Conservation (phyloP, 2,329 filamentous ascomycete species). For the Leptographium lundbergii region DNA sequence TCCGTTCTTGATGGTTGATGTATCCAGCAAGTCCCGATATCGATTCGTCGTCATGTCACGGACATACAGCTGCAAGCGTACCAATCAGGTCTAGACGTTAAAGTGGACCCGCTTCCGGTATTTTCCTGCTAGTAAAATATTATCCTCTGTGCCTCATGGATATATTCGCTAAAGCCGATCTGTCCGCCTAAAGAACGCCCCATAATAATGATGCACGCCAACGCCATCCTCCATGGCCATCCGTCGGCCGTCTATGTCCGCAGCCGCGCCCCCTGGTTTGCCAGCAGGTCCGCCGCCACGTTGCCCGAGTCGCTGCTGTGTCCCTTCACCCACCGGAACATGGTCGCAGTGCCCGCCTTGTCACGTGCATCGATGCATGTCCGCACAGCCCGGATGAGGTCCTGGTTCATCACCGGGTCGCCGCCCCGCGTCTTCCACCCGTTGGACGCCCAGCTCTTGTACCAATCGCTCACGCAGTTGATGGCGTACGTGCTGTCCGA, state of each 20-base stretch:
- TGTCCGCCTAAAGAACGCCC: no score
- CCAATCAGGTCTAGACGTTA: no score
- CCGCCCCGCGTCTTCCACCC: constrained; percentile 63
- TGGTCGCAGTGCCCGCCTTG: constrained; percentile 44
- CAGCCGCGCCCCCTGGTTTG: constrained; percentile 47
- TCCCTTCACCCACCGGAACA: constrained; percentile 84
- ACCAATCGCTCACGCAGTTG: constrained; percentile 81
- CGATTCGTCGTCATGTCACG: no score
- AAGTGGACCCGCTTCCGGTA: no score
- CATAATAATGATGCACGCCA: neutral
- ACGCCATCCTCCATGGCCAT: neutral
- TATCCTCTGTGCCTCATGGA: no score
- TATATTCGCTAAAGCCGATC: no score
- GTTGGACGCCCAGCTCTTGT: constrained; percentile 58
- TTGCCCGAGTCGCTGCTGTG: constrained; percentile 66
- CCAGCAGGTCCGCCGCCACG: constrained; percentile 64
- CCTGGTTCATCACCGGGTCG: constrained; percentile 66
- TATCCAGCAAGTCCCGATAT: no score
- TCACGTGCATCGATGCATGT: constrained; percentile 58
- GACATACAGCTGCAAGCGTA: no score
- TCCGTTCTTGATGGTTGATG: no score
- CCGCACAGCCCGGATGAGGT: constrained; percentile 64
- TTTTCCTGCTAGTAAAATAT: no score
- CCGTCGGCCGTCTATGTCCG: neutral
- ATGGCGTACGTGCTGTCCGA: constrained; percentile 90